Conservation (phyloP, 2,329 filamentous ascomycete genomes). For the Colletotrichum viniferum region DNA sequence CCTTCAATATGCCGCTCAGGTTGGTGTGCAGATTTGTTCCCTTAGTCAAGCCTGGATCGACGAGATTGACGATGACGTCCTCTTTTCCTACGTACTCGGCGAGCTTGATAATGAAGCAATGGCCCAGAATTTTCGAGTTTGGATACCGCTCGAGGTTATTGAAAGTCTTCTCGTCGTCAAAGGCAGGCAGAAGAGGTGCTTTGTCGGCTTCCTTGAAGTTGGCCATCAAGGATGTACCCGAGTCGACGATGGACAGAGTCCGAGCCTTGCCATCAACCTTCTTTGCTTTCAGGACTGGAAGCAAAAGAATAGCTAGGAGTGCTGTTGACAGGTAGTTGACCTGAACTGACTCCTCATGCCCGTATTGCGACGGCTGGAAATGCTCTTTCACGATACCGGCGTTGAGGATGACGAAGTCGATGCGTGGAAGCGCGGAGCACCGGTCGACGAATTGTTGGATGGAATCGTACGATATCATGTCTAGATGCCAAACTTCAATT, state of each 20-base stretch:
- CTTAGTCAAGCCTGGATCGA: conserved; percentile 47
- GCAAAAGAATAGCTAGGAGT: conserved; percentile 42
- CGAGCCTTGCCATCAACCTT: conserved; percentile 22
- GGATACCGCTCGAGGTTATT: conserved; percentile 25
- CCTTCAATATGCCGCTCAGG: not conserved
- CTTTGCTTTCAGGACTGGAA: conserved; percentile 35
- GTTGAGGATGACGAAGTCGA: conserved; percentile 46
- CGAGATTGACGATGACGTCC: conserved; percentile 49
- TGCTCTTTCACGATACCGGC: conserved; percentile 30
- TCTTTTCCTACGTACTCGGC: conserved; percentile 38
- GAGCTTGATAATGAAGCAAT: conserved; percentile 39
- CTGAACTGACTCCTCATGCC: conserved; percentile 48
- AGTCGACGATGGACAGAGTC: conserved; percentile 34
- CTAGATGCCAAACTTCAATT: conserved; percentile 46
- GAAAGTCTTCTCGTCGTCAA: conserved; percentile 32
- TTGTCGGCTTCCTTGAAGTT: conserved; percentile 27
- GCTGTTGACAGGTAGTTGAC: conserved; percentile 59
- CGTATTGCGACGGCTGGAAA: conserved; percentile 28
- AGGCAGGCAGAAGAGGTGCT: conserved; percentile 26
- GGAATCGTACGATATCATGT: conserved; percentile 42
- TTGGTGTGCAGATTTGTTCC: conserved; percentile 46
- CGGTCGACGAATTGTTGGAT: conserved; percentile 40
- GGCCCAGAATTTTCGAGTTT: conserved; percentile 33
- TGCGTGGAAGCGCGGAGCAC: conserved; percentile 31
- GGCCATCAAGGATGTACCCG: conserved; percentile 27